Conservation (phyloP, 768 basidiomycete species). For the Royoungia palumana region DNA sequence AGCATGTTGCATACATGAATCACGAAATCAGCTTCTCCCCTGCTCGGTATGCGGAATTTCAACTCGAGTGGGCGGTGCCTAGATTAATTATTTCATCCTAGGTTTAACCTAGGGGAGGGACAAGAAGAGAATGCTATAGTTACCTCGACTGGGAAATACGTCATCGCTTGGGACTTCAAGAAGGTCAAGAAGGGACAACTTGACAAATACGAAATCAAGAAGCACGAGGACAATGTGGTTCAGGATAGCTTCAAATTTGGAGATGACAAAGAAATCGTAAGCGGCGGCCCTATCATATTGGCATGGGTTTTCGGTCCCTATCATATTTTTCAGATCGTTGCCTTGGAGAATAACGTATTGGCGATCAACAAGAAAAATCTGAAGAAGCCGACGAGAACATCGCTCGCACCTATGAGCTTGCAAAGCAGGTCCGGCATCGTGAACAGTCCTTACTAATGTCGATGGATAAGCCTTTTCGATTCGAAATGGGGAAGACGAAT, state of each 20-base stretch:
- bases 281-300: slow-evolving; percentile 21
- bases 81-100: slow-evolving; percentile 30
- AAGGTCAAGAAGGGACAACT: slow-evolving; percentile 91
- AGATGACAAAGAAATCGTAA: slow-evolving; percentile 92
- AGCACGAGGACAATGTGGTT: slow-evolving; percentile 91
- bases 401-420: slow-evolving; percentile 49
- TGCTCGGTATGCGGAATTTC: slow-evolving; percentile 61
- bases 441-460: slow-evolving; percentile 54
- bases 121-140: slow-evolving; percentile 93
- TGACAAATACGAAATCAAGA: slow-evolving; percentile 95
- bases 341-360: slow-evolving; percentile 89
- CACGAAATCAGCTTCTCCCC: slow-evolving; percentile 84
- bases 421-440: slow-evolving; percentile 63
- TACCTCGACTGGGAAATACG: slow-evolving; percentile 87
- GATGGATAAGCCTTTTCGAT: slow-evolving; percentile 1
- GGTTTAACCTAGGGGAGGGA: slow-evolving; percentile 89
- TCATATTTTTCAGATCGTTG: slow-evolving; percentile 70
- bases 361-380: slow-evolving; percentile 93
- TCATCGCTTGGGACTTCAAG: slow-evolving; percentile 96
- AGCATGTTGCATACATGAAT: slow-evolving; percentile 95
- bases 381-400: slow-evolving; percentile 74
- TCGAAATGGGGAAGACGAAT: slow-evolving; percentile 11
- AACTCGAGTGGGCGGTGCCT: not conserved
- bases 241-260: slow-evolving; percentile 99
- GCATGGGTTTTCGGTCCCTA: slow-evolving; percentile 1